phyloP scores from a whole-genome alignment of 441 rosid genomes.

The Eruca vesicaria region DNA sequence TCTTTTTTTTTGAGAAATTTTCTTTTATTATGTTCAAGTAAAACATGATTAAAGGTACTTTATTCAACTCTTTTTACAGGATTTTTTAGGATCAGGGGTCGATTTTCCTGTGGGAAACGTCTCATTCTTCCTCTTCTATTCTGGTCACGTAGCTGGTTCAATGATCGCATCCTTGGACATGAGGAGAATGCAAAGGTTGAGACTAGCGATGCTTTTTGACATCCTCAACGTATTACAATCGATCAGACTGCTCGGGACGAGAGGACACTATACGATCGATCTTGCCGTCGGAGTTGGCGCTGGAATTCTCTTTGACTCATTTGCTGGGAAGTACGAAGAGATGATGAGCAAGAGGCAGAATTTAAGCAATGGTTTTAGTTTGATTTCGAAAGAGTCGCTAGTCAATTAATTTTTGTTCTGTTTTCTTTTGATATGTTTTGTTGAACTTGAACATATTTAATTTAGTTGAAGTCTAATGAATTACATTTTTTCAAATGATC shows the following conservation, averaged over 20 bases:
- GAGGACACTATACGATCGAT: not conserved
- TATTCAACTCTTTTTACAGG: constrained; percentile 45
- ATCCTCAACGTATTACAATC: not conserved
- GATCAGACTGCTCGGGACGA: not conserved
- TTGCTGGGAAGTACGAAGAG: not conserved
- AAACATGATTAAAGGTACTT: not conserved
- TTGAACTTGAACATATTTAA: not conserved
- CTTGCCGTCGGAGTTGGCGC: not conserved
- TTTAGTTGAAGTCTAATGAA: constrained; percentile 1
- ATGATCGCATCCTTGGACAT: constrained; percentile 53
- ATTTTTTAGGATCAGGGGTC: constrained; percentile 81
- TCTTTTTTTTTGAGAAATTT: not conserved
- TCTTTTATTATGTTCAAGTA: not conserved
- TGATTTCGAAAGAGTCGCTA: constrained; percentile 24
- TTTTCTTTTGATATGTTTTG: constrained; percentile 8
- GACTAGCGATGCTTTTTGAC: not conserved
- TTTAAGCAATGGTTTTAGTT: constrained; percentile 19
- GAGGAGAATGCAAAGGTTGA: not conserved
- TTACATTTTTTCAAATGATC: not conserved
- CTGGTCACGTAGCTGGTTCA: constrained; percentile 91
- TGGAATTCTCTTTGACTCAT: not conserved
- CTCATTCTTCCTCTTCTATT: constrained; percentile 90
- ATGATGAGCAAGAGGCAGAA: not conserved
- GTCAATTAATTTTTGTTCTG: constrained; percentile 22
- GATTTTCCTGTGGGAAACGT: constrained; percentile 96